Evolutionary conservation across 768 basidiomycete species (phyloP), one percentile per base, ranked within the genome.

Genomic region (Filobasidium floriforme): DNA sequence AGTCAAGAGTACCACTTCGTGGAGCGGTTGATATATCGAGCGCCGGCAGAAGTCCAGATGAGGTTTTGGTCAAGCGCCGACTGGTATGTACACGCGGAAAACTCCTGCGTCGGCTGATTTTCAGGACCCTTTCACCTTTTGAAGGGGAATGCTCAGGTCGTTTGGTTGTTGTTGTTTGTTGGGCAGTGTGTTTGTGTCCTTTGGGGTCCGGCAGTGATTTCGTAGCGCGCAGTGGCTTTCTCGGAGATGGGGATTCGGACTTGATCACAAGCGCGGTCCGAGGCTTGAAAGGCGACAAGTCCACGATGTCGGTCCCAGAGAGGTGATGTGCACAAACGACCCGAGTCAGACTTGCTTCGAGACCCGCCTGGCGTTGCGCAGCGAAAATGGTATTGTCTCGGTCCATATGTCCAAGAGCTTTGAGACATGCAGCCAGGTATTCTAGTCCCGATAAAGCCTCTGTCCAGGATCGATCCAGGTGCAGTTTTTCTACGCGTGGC

Each of bases 401-500:
- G 22, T 41, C 28, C 6, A 59, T 14, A 28, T 68, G 54, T n/a
- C 67, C 67, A 9, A 68, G 60, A 62, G 67, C 67, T 51, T 61
- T n/a, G 12, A 46, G 32, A 32, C 63, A 65, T 19, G 29, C 49
- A 18, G 15, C n/a, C 18, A 14, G 41, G 41, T 68, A 68, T 14
- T 65, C 28, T 1, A 46, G 59, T n/a, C 41, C 63, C 60, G 60
- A 44, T 10, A 65, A 46, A 1, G 62, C 67, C 65, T 46, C 40
- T 44, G 62, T 9, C 18, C 12, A 59, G 26, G 60, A 37, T 28
- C 62, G 51, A 18, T 26, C 29, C 10, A 22, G 12, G 75, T 84
- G 84, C 1, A 86, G 78, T 73, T 92, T 92, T 41, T 83, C 82
- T 37, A 93, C 81, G 59, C 92, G 82, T 0, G 92, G 89, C 75